Conservation (phyloP, 495 filamentous ascomycete genomes). For the Aspergillus wentii region DNA sequence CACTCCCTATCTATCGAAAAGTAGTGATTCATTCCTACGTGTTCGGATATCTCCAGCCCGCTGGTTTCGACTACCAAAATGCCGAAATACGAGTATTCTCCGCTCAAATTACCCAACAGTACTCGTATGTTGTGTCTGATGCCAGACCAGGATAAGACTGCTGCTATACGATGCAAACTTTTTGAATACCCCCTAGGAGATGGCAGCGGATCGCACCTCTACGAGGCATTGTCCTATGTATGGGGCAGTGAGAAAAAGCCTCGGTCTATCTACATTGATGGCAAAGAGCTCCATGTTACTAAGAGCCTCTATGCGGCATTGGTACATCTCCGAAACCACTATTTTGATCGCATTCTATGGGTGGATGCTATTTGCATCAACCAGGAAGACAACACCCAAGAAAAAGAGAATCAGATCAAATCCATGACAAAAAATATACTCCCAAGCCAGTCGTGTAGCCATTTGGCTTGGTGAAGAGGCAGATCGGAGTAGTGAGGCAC, state of each 20-base stretch:
- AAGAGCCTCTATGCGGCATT: conserved; percentile 16
- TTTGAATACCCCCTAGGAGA: conserved; percentile 1
- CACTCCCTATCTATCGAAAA: too few relatives aligned
- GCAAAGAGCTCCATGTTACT: conserved; percentile 6
- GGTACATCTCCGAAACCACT: conserved; percentile 10
- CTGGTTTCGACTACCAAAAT: too few relatives aligned
- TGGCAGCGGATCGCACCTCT: conserved; percentile 3
- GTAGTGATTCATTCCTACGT: too few relatives aligned
- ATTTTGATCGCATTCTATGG: conserved; percentile 20
- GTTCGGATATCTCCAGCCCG: too few relatives aligned
- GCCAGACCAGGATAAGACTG: neutral
- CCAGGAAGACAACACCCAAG: conserved; percentile 20
- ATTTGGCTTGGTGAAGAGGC: conserved; percentile 30
- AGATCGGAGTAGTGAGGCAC: conserved; percentile 6
- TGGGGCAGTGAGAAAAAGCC: conserved; percentile 10
- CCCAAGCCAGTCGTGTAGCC: conserved; percentile 18
- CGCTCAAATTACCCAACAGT: too few relatives aligned
- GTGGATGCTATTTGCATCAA: conserved; percentile 32
- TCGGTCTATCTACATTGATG: conserved; percentile 11
- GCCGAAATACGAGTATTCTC: too few relatives aligned
- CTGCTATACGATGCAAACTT: conserved; percentile 1
- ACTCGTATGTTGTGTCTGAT: conserved; percentile 4
- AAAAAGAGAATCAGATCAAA: conserved; percentile 21
- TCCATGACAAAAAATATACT: conserved; percentile 22
- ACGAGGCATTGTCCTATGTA: conserved; percentile 9